Evolutionary conservation across 2,329 filamentous ascomycete genomes (phyloP).

Genomic region (Cladosporium austrohemisphaericum): DNA sequence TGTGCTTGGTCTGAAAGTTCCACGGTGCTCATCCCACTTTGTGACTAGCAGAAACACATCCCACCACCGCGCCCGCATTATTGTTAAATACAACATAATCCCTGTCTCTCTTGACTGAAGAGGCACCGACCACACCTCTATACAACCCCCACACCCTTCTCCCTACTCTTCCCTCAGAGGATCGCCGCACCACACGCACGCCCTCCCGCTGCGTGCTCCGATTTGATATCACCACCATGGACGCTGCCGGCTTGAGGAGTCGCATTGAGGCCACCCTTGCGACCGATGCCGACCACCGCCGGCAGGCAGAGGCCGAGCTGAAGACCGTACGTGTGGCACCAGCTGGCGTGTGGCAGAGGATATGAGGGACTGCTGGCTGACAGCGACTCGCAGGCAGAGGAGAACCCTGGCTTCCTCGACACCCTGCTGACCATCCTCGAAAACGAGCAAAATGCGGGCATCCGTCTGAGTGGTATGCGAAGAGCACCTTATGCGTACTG

Average conservation of each 20-base stretch:
- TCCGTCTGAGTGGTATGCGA: constrained; percentile 80
- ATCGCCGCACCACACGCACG: too few relatives aligned
- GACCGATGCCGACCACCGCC: constrained; percentile 68
- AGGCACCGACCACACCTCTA: too few relatives aligned
- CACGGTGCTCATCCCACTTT: not conserved
- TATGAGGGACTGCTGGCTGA: constrained; percentile 14
- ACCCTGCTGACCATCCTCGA: constrained; percentile 87
- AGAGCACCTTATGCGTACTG: not conserved
- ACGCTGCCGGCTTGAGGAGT: constrained; percentile 69
- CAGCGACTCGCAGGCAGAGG: constrained; percentile 65
- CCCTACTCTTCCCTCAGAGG: too few relatives aligned
- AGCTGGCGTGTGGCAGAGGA: not conserved
- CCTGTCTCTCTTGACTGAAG: too few relatives aligned
- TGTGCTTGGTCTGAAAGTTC: too few relatives aligned
- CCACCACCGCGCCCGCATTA: not conserved
- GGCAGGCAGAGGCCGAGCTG: constrained; percentile 74
- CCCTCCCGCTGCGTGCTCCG: too few relatives aligned
- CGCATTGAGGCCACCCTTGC: constrained; percentile 74
- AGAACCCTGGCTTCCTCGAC: constrained; percentile 83
- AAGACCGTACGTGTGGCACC: constrained; percentile 63
- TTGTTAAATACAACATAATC: too few relatives aligned
- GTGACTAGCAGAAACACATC: too few relatives aligned
- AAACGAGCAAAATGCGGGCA: constrained; percentile 76
- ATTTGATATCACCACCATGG: constrained; percentile 54
- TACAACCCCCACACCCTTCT: too few relatives aligned